Conservation (phyloP, 176 grass and related monocot genomes). For the Bolboschoenus planiculmis region DNA sequence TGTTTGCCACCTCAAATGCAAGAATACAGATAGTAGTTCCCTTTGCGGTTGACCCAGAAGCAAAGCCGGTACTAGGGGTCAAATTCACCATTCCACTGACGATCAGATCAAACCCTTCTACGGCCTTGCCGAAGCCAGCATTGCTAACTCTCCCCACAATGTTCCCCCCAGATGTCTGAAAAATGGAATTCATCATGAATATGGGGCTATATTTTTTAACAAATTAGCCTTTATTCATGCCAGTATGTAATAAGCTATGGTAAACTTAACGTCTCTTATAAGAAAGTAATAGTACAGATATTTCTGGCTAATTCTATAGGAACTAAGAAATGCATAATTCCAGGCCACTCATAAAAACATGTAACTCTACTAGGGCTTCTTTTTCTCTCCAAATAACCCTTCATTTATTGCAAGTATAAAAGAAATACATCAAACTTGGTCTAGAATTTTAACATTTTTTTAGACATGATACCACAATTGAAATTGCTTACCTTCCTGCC, state of each 20-base stretch:
- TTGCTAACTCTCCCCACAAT: constrained; percentile 52
- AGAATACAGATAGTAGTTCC: constrained; percentile 78
- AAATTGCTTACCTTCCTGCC: background rate
- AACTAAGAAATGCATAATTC: background rate
- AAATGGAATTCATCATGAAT: background rate
- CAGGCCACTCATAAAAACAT: background rate
- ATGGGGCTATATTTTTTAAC: background rate
- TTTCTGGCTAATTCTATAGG: background rate
- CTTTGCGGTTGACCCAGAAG: constrained; percentile 44
- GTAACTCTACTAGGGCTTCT: background rate
- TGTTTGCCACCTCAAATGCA: constrained; percentile 95
- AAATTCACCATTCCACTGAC: constrained; percentile 70
- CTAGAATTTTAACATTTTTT: background rate
- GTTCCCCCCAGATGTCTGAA: constrained; percentile 27
- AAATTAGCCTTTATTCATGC: background rate
- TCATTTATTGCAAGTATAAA: background rate
- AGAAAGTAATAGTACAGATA: background rate
- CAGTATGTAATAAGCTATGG: background rate
- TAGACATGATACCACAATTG: background rate
- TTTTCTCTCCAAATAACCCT: background rate
- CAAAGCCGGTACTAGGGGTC: constrained; percentile 49
- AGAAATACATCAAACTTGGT: background rate
- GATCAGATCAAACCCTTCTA: constrained; percentile 73
- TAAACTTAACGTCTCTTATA: background rate
- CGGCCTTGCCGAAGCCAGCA: constrained; percentile 76